phyloP scores from a whole-genome alignment of 805 yeast species.

The Myxozyma neglecta region DNA sequence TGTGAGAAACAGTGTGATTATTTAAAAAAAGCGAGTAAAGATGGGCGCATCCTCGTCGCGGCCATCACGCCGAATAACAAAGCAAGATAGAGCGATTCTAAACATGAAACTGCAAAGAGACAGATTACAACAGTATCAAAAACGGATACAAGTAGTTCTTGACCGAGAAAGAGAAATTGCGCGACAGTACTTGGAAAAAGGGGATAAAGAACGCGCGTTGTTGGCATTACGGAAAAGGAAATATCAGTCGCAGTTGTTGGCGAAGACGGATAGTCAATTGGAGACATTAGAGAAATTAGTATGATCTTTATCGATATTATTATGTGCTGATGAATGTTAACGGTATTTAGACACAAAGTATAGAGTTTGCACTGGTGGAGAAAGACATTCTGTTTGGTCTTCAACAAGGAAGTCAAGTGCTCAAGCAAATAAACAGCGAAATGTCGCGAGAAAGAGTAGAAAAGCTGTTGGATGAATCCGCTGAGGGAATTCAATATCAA shows the following conservation, averaged over 20 bases:
- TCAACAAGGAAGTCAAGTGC: slow-evolving; percentile 73
- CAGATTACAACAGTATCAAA: slow-evolving; percentile 70
- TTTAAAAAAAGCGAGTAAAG: not conserved
- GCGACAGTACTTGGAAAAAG: slow-evolving; percentile 50
- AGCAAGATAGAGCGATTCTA: slow-evolving; percentile 81
- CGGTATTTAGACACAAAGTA: slow-evolving; percentile 38
- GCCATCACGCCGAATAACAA: slow-evolving; percentile 55
- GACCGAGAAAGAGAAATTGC: slow-evolving; percentile 64
- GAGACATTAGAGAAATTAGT: slow-evolving; percentile 77
- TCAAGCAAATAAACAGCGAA: slow-evolving; percentile 74
- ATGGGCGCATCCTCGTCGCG: slow-evolving; percentile 42
- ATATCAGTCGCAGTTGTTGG: slow-evolving; percentile 73
- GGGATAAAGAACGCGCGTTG: slow-evolving; percentile 62
- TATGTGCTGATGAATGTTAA: slow-evolving; percentile 30
- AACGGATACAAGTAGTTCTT: slow-evolving; percentile 57
- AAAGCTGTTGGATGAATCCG: slow-evolving; percentile 75
- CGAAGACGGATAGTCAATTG: slow-evolving; percentile 72
- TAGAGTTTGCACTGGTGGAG: slow-evolving; percentile 88
- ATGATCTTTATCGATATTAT: slow-evolving; percentile 40
- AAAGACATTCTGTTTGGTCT: slow-evolving; percentile 79
- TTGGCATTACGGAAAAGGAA: slow-evolving; percentile 73
- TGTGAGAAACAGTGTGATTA: not conserved
- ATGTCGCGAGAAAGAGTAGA: slow-evolving; percentile 79
- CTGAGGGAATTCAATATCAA: slow-evolving; percentile 78
- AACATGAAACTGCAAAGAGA: slow-evolving; percentile 89